phyloP scores from a whole-genome alignment of 2,329 filamentous ascomycete species.

The Neopestalotiopsis sp. region DNA sequence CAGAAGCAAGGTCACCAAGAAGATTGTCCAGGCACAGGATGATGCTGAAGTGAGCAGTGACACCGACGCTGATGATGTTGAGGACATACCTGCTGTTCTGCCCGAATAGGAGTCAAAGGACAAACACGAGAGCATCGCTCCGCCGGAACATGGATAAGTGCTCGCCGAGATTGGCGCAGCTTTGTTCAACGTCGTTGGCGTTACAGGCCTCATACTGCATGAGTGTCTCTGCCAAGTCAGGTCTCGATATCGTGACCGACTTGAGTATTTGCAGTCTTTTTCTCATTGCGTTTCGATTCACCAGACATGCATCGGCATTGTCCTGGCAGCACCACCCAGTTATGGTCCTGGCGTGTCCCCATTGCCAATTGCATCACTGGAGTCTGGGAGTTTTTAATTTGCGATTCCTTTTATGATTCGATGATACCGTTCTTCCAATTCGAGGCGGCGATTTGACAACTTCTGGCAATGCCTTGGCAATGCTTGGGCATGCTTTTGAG shows the following conservation, averaged over 20 bases:
- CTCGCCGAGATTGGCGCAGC: too few relatives aligned
- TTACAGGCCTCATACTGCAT: neutral
- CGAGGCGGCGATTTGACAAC: too few relatives aligned
- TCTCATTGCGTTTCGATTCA: neutral
- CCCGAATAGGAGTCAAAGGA: conserved; percentile 18
- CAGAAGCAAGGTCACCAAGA: conserved; percentile 5
- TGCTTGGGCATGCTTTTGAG: neutral
- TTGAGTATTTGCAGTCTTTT: neutral
- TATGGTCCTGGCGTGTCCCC: neutral
- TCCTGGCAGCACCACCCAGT: neutral
- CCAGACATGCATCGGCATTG: neutral
- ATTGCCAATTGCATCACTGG: neutral
- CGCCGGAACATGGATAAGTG: too few relatives aligned
- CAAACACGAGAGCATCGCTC: too few relatives aligned
- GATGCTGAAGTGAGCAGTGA: conserved; percentile 32
- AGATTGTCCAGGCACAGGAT: conserved; percentile 9
- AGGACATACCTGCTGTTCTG: conserved; percentile 35
- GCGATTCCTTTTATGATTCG: neutral
- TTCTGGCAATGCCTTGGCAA: neutral
- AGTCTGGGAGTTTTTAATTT: neutral
- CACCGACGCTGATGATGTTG: conserved; percentile 37
- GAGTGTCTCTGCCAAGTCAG: neutral
- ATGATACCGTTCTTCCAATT: neutral
- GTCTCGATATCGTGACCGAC: neutral
- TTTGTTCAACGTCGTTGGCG: neutral